These are phyloP conservation scores for Yamadazyma epiphylla DNA, from an alignment of 1,139 yeast species.

Conservation along the genomic window DNA sequence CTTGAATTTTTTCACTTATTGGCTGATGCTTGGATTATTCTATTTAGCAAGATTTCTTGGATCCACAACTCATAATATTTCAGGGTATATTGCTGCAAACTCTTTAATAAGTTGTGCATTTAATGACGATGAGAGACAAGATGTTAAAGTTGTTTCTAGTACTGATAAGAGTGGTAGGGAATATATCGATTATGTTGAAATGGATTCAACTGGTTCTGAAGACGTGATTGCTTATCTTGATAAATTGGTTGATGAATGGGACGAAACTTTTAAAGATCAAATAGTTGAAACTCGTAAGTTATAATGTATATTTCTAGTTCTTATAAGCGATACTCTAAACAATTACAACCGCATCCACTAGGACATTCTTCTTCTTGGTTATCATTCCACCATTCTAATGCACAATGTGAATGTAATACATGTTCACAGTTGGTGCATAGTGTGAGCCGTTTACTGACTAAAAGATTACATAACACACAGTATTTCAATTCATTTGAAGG, in stretches of 20 bases:
- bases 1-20: slow-evolving; percentile 71
- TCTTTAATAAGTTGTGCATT: slow-evolving; percentile 54
- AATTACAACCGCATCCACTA: slow-evolving; percentile 85
- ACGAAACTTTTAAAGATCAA: slow-evolving; percentile 60
- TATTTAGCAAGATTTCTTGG: slow-evolving; percentile 82
- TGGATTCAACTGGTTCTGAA: slow-evolving; percentile 61
- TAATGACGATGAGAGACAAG: slow-evolving; percentile 40
- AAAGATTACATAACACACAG: slow-evolving; percentile 65
- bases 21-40: slow-evolving; percentile 81
- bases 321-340: slow-evolving; percentile 35
- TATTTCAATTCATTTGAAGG: slow-evolving; percentile 26
- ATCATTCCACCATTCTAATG: slow-evolving; percentile 72
- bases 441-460: slow-evolving; percentile 56
- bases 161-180: slow-evolving; percentile 61
- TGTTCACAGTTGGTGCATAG: slow-evolving; percentile 78
- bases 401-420: slow-evolving; percentile 74
- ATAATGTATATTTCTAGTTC: background rate
- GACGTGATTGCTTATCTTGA: slow-evolving; percentile 64
- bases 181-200: slow-evolving; percentile 49
- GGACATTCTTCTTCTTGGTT: slow-evolving; percentile 62
- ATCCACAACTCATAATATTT: slow-evolving; percentile 82
- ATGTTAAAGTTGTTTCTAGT: slow-evolving; percentile 72
- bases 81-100: slow-evolving; percentile 86
- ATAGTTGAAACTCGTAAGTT: slow-evolving; percentile 49
- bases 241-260: slow-evolving; percentile 54